Base-by-base conservation (phyloP, 108 stramenopile species). In the Nannochloropsis oceanica region DNA sequence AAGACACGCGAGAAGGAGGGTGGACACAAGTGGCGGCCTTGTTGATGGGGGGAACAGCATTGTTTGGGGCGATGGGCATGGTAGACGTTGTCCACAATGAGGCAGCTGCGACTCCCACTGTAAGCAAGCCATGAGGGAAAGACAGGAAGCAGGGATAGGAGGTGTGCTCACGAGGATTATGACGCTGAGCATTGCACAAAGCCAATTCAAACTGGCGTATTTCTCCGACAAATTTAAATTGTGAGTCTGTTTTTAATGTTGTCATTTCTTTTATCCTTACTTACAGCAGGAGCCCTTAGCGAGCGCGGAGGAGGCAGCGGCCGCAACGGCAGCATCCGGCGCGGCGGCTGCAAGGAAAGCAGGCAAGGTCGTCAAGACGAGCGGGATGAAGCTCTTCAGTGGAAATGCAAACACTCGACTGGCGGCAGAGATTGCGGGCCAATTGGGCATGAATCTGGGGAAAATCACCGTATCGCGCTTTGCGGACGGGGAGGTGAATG, bases 401-500 rank as follows among this genome's bases (percentile, higher is more conserved):
- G 99, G 99, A n/a, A 98, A 98, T 88, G 96, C 97, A 44, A 99
- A 99, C 92, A 93, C 95, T 90, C 91, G 93, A 26, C 92, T 99
- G 18, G 95, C 97, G 22, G 82, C 94, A 42, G 97, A 98, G 85
- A 96, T 99, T 87, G 94, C 96, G 81, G 93, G 94, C 27, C 92
- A 96, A 79, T 89, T 99, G 83, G 97, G 97, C 44, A 94, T 97
- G 90, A 95, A 95, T 84, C 92, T 99, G 44, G 97, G 97, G 43
- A 95, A 95, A 84, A 95, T 96, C 79, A 98, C 96, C 26, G 99
- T 99, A 73, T 3, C 82, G 8, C 90, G 92, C 82, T 99, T 99
- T 88, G 96, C 96, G 34, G 98, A 99, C 90, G 98, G 98, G 44
- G 98, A 99, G 91, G 96, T 95, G 80, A 99, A 98, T 88, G 96